phyloP scores from a whole-genome alignment of 2,329 filamentous ascomycete genomes.

The Colletotrichum coccodes region DNA sequence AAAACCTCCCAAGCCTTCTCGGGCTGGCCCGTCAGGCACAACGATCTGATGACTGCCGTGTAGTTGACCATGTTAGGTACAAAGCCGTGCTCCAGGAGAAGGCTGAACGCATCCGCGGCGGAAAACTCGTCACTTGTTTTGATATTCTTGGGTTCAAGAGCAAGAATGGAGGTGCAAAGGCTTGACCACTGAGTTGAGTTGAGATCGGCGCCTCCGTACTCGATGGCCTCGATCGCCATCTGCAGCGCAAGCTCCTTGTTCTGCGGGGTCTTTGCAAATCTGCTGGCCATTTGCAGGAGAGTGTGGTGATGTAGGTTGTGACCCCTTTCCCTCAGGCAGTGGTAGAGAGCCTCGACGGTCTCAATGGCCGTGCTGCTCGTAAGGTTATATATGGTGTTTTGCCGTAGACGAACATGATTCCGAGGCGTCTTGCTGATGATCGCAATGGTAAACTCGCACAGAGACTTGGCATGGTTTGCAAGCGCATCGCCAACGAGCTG shows the following conservation, averaged over 20 bases:
- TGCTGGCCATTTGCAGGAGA: constrained; percentile 57
- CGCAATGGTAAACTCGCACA: constrained; percentile 38
- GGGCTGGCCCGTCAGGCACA: constrained; percentile 72
- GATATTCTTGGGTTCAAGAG: constrained; percentile 42
- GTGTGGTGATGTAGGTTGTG: constrained; percentile 54
- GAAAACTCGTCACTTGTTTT: constrained; percentile 42
- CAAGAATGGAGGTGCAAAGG: constrained; percentile 69
- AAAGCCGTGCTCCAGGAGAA: constrained; percentile 69
- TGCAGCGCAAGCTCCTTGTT: constrained; percentile 56
- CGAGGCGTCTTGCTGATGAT: constrained; percentile 26
- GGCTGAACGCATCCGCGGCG: constrained; percentile 63
- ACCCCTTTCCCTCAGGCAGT: constrained; percentile 41
- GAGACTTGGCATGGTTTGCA: neutral
- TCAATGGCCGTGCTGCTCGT: neutral
- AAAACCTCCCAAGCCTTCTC: constrained; percentile 73
- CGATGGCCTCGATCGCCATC: constrained; percentile 50
- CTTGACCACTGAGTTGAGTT: constrained; percentile 59
- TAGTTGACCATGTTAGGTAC: constrained; percentile 71
- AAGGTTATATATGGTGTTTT: constrained; percentile 45
- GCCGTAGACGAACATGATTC: constrained; percentile 47
- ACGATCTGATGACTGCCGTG: constrained; percentile 77
- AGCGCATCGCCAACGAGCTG: neutral
- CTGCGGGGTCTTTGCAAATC: constrained; percentile 50
- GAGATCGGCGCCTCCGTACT: constrained; percentile 52
- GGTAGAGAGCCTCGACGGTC: constrained; percentile 43